Base-by-base conservation (phyloP, 371 early-diverging fungal species). In the Encephalitozoon hellem region DNA sequence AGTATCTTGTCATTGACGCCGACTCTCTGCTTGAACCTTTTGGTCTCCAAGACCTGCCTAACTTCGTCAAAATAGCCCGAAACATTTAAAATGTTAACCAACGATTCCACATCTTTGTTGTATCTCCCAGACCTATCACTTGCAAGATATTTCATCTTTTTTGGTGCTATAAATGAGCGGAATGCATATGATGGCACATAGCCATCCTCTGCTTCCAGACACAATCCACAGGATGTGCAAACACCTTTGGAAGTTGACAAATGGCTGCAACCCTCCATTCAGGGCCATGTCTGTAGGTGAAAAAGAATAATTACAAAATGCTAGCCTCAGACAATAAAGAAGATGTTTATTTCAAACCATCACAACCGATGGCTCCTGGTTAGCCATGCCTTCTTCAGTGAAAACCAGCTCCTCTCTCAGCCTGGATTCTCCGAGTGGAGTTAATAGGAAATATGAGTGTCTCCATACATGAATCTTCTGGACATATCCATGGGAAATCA, bases 381-480 rank as follows among this genome's bases (percentile, higher is more conserved):
- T 41, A 42, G 32, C 12, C 8, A 54, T 75, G 28, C 74, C 75
- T 11, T 79, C 72, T 32, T 71, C 74, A 23, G 78, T 77, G 11
- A 82, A 63, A 28, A 64, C 75, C 28, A 82, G 65, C 41, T 80
- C 80, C 30, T 79, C 78, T 38, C 74, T 70, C 9, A 85, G 71
- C 49, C 45, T 68, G 67, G 74, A 53, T 28, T 78, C 67, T 51
- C 85, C 85, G 53, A 69, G 69, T 9, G 74, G 59, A 11, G 79
- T 85, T n/a, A 84, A 45, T 8, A 79, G 76, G 41, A 72, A 80
- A 54, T 84, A 85, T 15, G 75, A 79, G 53, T 83, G 83, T 59
- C 73, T 77, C 85, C 85, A 85, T 5, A 79, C 74, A 64, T 79
- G 83, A 32, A 67, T 12, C 55, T 79, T 84, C 34, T 70, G 63